Base-by-base conservation (phyloP, 225 moss, liverwort and hornwort species). In the Climacium dendroides region DNA sequence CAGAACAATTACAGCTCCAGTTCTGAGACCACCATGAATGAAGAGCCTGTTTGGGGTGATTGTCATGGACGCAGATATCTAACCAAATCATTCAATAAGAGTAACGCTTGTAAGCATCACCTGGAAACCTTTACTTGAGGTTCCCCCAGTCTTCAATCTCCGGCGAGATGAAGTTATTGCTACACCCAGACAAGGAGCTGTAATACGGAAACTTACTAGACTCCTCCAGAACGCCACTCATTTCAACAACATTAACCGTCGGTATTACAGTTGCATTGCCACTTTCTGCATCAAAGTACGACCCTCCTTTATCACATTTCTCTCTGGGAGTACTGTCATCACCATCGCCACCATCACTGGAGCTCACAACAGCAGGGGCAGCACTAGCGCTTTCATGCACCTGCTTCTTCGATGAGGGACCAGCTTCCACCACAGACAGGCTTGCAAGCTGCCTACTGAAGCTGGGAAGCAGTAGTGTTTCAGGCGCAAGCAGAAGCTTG, bases 91-190 rank as follows among this genome's bases (percentile, higher is more conserved):
- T 37, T n/a, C 9, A 3, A 53, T 15, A 52, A 37, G 1, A 50
- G 30, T 37, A 28, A 47, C 28, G 47, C 61, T 59, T n/a, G 84
- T 19, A 60, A 52, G 50, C 75, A 37, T n/a, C 15, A 62, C 39
- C 28, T 20, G 43, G 24, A 78, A 74, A 13, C 37, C 64, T 71
- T 47, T 65, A 92, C 84, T 90, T 90, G 77, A 92, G 84, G 75
- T 85, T 92, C 11, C 87, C 88, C 93, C 93, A 93, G 81, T 92
- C 93, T 86, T 93, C 90, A 9, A 90, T 89, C 86, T 93, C 92
- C 30, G 86, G 92, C 19, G 90, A 79, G 84, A 88, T 88, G 79
- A 90, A 85, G 48, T 45, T 84, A 54, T 65, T 83, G 59, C 87
- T 78, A 10, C 83, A 61, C 30, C 83, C 87, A 19, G 90, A 79